Evolutionary conservation across 139 green algal species (phyloP), one percentile per base, ranked within the genome.

Genomic region (Ostreobium quekettii): DNA sequence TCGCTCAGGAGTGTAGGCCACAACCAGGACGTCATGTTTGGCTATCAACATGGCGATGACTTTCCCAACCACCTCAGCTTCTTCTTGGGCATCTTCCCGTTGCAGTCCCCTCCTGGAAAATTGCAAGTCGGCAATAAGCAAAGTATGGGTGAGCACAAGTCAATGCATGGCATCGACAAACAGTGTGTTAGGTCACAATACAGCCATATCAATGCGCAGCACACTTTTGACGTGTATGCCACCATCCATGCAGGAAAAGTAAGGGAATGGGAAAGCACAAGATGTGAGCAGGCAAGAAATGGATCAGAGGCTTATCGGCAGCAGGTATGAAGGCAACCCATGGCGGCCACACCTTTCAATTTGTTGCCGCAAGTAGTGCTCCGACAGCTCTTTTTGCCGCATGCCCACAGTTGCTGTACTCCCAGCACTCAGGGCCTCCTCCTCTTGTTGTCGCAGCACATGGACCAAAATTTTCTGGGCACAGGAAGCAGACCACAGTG

Each of bases 281-380:
- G 28, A 47, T 26, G 4, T 19, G 24, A 26, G 39, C 2, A 57
- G 2, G 22, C 24, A 36, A 29, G 30, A 5, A 4, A 36, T 36
- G 26, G 15, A 60, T 11, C 3, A 46, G 47, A 22, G 24, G 15
- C 11, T 3, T n/a, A 26, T 33, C 7, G n/a, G 56, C 56, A 22
- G 24, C 35, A 11, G 36, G 1, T 57, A 30, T 35, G 8, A 1
- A 15, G 22, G 32, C 58, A 26, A 28, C 26, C 8, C 3, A 11
- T 22, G 47, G 36, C 3, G 2, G 2, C 42, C 62, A 3, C 47
- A 83, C 76, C 75, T 72, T 29, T 84, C 30, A 19, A 80, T 70
- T 68, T 92, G 62, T 24, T 80, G 74, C n/a, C 87, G 71, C 53
- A 95, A 78, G 74, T 96, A 97, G 86, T 89, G 95, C 48, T 78